Evolutionary conservation across 345 rosid species (phyloP).

Genomic region (Boechera retrofracta): DNA sequence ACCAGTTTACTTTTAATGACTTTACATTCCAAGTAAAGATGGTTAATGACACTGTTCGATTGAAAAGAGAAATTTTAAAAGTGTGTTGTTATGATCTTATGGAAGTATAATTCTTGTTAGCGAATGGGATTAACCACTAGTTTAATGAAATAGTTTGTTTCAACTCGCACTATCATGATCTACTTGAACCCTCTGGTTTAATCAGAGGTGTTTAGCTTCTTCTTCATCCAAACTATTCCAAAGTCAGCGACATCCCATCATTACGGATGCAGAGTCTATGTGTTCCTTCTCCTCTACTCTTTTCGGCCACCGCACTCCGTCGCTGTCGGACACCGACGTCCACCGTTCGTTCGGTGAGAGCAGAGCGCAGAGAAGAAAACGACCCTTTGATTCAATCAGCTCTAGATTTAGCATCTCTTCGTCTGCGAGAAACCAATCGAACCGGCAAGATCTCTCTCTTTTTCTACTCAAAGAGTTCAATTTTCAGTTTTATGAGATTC

Average conservation of each 20-base stretch:
- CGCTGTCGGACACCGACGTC: neutral
- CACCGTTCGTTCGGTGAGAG: neutral
- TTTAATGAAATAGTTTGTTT: too few relatives aligned
- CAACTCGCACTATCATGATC: too few relatives aligned
- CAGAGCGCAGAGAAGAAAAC: slow-evolving; percentile 40
- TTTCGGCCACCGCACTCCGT: slow-evolving; percentile 31
- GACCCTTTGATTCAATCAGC: slow-evolving; percentile 74
- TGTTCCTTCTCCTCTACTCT: slow-evolving; percentile 36
- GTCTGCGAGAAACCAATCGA: slow-evolving; percentile 78
- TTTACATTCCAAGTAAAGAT: too few relatives aligned
- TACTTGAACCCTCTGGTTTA: too few relatives aligned
- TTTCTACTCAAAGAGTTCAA: slow-evolving; percentile 17
- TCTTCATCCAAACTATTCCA: neutral
- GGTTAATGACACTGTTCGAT: too few relatives aligned
- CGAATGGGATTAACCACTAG: too few relatives aligned
- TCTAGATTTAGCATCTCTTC: slow-evolving; percentile 66
- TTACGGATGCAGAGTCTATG: slow-evolving; percentile 39
- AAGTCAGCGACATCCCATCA: slow-evolving; percentile 15
- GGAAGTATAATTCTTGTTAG: too few relatives aligned
- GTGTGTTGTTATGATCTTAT: too few relatives aligned
- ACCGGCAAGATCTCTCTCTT: slow-evolving; percentile 50
- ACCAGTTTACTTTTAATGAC: too few relatives aligned
- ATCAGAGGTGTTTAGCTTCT: neutral
- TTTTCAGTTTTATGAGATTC: too few relatives aligned
- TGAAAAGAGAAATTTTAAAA: too few relatives aligned